Evolutionary conservation across 345 rosid species (phyloP).

Genomic region (Corchorus capsularis): DNA sequence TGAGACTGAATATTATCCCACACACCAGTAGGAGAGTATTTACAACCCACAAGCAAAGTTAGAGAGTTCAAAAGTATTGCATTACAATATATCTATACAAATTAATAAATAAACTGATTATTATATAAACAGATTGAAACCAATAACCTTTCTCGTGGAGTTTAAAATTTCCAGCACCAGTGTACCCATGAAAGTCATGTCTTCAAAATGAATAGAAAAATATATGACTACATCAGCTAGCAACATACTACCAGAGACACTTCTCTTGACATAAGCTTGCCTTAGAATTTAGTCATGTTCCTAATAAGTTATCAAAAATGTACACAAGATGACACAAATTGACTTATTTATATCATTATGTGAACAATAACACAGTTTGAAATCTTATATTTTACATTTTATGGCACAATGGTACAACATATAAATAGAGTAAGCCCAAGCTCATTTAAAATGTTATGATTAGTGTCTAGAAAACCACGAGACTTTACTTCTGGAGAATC

Average conservation of each 20-base stretch:
- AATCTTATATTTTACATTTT: not conserved
- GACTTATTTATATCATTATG: not conserved
- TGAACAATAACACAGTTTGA: slow-evolving; percentile 1
- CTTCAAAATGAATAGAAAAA: too few relatives aligned
- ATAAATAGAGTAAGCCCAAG: not conserved
- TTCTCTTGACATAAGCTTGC: not conserved
- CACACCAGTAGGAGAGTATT: not conserved
- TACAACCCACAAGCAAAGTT: not conserved
- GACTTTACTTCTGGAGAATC: not conserved
- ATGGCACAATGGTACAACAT: not conserved
- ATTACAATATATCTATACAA: not conserved
- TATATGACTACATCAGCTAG: too few relatives aligned
- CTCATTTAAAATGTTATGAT: slow-evolving; percentile 1
- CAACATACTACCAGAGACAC: too few relatives aligned
- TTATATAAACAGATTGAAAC: not conserved
- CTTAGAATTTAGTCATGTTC: not conserved
- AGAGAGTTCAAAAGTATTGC: not conserved
- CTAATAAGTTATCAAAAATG: not conserved
- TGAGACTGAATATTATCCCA: not conserved
- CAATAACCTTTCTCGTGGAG: not conserved
- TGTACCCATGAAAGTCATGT: not conserved
- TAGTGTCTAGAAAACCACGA: not conserved
- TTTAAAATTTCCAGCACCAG: not conserved
- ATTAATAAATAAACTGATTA: not conserved
- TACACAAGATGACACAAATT: not conserved